Conservation (phyloP, 1,284 basidiomycete genomes). For the Tetrapyrgos nigripes region DNA sequence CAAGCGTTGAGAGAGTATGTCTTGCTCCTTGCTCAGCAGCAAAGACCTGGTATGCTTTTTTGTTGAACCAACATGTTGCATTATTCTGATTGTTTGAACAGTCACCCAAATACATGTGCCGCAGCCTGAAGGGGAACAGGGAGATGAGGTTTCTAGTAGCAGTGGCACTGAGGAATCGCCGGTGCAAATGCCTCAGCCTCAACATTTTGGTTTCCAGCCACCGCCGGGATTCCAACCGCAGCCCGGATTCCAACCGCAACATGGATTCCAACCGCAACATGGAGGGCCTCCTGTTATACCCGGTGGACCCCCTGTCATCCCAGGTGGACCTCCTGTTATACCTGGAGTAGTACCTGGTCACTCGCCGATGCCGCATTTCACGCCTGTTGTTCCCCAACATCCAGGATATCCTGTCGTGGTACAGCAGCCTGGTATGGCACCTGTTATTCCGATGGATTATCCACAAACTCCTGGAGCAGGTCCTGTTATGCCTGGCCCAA, state of each 20-base stretch:
- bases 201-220: slow-evolving; percentile 27
- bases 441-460: slow-evolving; percentile 27
- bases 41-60: slow-evolving; percentile 22
- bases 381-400: slow-evolving; percentile 20
- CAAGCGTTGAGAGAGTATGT: slow-evolving; percentile 65
- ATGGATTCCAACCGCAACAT: not conserved
- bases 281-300: slow-evolving; percentile 16
- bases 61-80: not conserved
- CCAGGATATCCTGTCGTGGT: slow-evolving; percentile 3
- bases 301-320: not conserved
- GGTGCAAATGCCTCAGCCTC: slow-evolving; percentile 9
- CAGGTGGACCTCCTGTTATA: slow-evolving; percentile 8
- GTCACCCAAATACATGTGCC: slow-evolving; percentile 6
- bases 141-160: not conserved
- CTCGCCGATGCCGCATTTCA: slow-evolving; percentile 10
- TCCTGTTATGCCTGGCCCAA: slow-evolving; percentile 1
- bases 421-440: slow-evolving; percentile 12
- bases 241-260: no score
- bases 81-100: not conserved
- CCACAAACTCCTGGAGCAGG: slow-evolving; percentile 3
- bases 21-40: slow-evolving; percentile 40
- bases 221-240: not conserved
- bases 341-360: slow-evolving; percentile 9
- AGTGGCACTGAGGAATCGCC: not conserved
- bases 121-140: slow-evolving; percentile 1